These are phyloP conservation scores for Aspergillus hortae DNA, from an alignment of 2,329 filamentous ascomycete genomes.

Conservation along the genomic window DNA sequence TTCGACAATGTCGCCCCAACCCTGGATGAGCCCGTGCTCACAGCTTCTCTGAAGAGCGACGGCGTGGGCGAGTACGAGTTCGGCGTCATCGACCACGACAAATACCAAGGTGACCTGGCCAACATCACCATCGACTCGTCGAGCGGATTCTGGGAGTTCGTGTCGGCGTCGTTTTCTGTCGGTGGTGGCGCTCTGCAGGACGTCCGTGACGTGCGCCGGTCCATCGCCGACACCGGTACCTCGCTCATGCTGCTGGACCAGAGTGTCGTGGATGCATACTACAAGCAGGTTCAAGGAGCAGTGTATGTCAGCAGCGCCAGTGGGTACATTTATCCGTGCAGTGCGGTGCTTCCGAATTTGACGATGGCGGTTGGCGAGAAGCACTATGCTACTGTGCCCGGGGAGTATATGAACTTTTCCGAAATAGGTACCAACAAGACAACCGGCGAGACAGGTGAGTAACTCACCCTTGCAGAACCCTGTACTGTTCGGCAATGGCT, in stretches of 20 bases:
- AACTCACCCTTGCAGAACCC: neutral
- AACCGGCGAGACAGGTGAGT: conserved; percentile 38
- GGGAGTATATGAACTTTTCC: conserved; percentile 55
- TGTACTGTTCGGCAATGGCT: neutral
- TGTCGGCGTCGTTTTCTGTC: conserved; percentile 56
- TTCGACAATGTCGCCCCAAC: conserved; percentile 65
- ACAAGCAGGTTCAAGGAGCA: conserved; percentile 52
- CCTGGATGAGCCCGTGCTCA: conserved; percentile 66
- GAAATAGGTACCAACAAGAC: conserved; percentile 44
- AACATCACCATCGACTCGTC: conserved; percentile 61
- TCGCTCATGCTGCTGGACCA: conserved; percentile 61
- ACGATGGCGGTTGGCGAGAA: conserved; percentile 52
- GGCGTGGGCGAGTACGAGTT: conserved; percentile 68
- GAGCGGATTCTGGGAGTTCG: conserved; percentile 68
- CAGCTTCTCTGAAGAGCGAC: conserved; percentile 62
- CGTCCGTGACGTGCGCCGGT: conserved; percentile 31
- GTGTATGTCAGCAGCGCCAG: conserved; percentile 42
- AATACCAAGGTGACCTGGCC: conserved; percentile 60
- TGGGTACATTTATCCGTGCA: conserved; percentile 58
- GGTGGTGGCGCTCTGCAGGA: conserved; percentile 40
- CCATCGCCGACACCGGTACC: conserved; percentile 67
- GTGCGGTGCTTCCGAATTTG: conserved; percentile 51
- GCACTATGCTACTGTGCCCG: conserved; percentile 52
- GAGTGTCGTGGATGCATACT: conserved; percentile 59
- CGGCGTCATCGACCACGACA: conserved; percentile 62